Base-by-base conservation (phyloP, 2,329 filamentous ascomycete species). In the Aspergillus sergii region DNA sequence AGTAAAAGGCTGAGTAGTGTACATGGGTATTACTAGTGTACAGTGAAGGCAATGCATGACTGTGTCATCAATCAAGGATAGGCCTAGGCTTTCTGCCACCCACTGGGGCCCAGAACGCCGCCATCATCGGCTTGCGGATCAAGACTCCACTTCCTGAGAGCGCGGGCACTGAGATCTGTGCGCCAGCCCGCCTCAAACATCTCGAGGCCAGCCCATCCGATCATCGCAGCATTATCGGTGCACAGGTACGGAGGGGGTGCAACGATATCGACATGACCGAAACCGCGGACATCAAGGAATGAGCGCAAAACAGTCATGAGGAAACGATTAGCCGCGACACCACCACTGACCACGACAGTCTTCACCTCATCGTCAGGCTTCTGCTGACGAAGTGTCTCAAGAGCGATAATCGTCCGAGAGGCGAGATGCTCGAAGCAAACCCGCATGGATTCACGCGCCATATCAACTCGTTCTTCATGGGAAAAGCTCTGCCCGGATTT, bases 181-280 rank as follows among this genome's bases (percentile, higher is more conserved):
- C 82, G 79, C 83, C 87, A 94, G 0, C 94, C 94, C 1, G 86
- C 87, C 76, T 91, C 85, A 73, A 86, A 97, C 94, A 99, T 97
- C 79, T 98, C 94, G 68, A 94, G 85, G 0, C 91, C 95, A 1
- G 94, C 84, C 94, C 95, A 98, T 1, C 91, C 94, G 75, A 98
- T 94, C 95, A 99, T 99, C 55, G 93, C 92, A 14, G 95, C 95
- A 77, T 99, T 98, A 73, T 99, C 95, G 0, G 93, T 97, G 74
- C 95, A 98, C 59, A 94, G 83, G 48, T 84, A 82, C 11, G 86
- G 78, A 3, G 93, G 93, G n/a, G 95, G 94, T 60, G 90, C 91
- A 34, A 89, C 79, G 9, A 97, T 76, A 12, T 83, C 71, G 32
- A 96, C 76, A 66, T 87, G 70, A 0, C 74, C 73, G 72, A 88